Conservation (phyloP, 371 early-diverging fungal species). For the Nematocida displodere region DNA sequence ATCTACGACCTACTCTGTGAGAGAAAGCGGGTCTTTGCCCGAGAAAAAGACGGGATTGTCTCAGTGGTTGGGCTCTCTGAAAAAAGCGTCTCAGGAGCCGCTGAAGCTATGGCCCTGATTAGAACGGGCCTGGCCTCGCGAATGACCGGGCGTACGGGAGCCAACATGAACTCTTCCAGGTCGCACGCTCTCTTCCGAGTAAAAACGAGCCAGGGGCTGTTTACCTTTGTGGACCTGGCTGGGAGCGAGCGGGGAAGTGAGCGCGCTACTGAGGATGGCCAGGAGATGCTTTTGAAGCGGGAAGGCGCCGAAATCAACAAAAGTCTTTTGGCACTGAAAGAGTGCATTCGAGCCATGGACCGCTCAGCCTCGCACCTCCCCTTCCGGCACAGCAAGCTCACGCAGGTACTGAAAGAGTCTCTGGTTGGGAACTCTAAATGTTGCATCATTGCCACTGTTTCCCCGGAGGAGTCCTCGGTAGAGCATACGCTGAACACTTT, state of each 20-base stretch:
- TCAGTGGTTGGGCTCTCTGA: slow-evolving; percentile 48
- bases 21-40: slow-evolving; percentile 55
- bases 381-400: slow-evolving; percentile 89
- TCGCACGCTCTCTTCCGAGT: slow-evolving; percentile 69
- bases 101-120: slow-evolving; percentile 74
- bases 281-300: slow-evolving; percentile 66
- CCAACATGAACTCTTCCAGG: slow-evolving; percentile 42
- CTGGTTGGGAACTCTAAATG: slow-evolving; percentile 84
- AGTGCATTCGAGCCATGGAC: slow-evolving; percentile 79
- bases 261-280: slow-evolving; percentile 71
- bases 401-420: slow-evolving; percentile 82
- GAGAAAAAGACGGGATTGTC: slow-evolving; percentile 52
- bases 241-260: slow-evolving; percentile 63
- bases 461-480: slow-evolving; percentile 43
- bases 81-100: slow-evolving; percentile 69
- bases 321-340: slow-evolving; percentile 68
- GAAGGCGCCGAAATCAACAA: slow-evolving; percentile 68
- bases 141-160: slow-evolving; percentile 45
- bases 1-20: slow-evolving; percentile 73
- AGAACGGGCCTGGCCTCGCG: slow-evolving; percentile 70
- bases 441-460: slow-evolving; percentile 92
- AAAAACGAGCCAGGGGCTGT: slow-evolving; percentile 66
- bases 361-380: slow-evolving; percentile 78
- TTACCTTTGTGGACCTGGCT: slow-evolving; percentile 67
- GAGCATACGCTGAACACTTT: slow-evolving; percentile 94